Conservation (phyloP, 345 rosid genomes). For the Trapa incisa region DNA sequence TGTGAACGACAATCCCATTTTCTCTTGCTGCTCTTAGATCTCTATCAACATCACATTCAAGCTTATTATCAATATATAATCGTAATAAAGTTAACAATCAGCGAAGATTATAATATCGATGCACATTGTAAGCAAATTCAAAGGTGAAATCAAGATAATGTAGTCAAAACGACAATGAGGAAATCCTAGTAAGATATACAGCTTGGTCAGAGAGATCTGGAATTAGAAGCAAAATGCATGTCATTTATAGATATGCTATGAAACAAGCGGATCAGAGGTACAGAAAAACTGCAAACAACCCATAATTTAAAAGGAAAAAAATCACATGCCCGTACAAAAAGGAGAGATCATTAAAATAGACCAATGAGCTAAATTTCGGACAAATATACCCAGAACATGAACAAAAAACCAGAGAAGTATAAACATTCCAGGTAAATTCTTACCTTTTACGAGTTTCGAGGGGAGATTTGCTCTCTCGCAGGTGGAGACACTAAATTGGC, state of each 20-base stretch:
- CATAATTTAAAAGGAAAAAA: background rate
- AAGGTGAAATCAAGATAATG: background rate
- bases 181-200: background rate
- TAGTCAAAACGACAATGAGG: background rate
- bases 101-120: background rate
- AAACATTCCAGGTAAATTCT: background rate
- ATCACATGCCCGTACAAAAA: background rate
- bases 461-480: conserved; percentile 3
- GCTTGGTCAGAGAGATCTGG: background rate
- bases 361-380: background rate
- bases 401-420: background rate
- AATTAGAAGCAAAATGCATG: background rate
- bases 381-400: background rate
- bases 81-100: background rate
- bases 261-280: too few species aligned
- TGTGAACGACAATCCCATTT: conserved; percentile 11
- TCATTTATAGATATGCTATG: too few species aligned
- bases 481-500: background rate
- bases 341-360: background rate
- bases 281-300: background rate
- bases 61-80: background rate
- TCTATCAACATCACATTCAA: background rate
- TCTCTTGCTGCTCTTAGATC: background rate
- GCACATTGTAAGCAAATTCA: too few species aligned
- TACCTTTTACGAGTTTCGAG: conserved; percentile 1